Evolutionary conservation across 768 basidiomycete species (phyloP), one percentile per base, ranked within the genome.

Genomic region (Scleroderma bovista): DNA sequence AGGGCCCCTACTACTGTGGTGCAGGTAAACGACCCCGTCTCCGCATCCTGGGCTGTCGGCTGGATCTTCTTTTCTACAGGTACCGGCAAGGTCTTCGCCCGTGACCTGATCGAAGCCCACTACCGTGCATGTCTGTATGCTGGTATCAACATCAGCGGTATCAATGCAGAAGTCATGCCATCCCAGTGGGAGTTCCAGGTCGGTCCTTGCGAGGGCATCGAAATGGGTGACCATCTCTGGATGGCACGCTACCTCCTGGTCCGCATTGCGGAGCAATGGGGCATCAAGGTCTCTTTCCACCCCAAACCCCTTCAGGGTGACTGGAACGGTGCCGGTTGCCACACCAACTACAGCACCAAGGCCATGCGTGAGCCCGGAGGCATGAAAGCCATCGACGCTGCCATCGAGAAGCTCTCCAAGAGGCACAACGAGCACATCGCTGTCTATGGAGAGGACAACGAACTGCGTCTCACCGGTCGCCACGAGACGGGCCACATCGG

Each of bases 141-240:
- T 49, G 94, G 93, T 58, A 80, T 99, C 73, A 93, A 93, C 76
- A 98, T 98, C 74, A 93, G 90, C 58, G 96, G 96, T 66, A 97
- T 99, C 75, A 99, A 98, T 69, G 95, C 95, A 53, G 96, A 98
- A 73, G 95, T 98, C 54, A 98, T 98, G 95, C 95, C 96, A 15
- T 85, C 94, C 49, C 96, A 99, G 70, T 99, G 96, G 96, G 96
- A 99, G 75, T 99, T 95, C 88, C 96, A 99, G 72, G 93, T 99
- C 59, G 95, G 96, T 47, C 96, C 96, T 26, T 98, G 95, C 62
- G 88, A 90, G 68, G 96, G 96, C 48, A 97, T 98, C 69, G 77
- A 86, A 52, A 95, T 98, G 93, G 96, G 96, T 59, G 96, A 99
- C 70, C 95, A 99, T 73, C 85, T 99, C 60, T 96, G 93, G 93